Evolutionary conservation across 805 yeast species (phyloP).

Genomic region (Hanseniaspora lindneri): DNA sequence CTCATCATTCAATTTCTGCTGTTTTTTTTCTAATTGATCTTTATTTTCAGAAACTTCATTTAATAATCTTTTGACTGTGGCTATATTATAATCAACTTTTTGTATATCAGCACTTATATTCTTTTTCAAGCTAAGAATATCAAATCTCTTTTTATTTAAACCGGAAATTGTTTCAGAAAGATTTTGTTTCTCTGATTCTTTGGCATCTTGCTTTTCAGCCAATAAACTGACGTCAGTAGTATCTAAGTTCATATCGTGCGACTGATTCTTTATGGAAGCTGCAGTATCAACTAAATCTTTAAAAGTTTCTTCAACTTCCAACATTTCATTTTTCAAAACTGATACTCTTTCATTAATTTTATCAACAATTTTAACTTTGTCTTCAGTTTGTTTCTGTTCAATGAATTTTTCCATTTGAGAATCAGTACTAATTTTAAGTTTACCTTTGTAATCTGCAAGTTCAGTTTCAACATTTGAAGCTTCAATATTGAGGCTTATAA

Average conservation of each 20-base stretch:
- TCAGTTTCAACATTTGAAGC: not conserved
- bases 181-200: not conserved
- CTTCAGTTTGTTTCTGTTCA: not conserved
- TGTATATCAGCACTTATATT: not conserved
- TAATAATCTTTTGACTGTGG: conserved; percentile 23
- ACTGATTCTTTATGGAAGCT: not conserved
- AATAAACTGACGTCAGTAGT: not conserved
- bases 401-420: not conserved
- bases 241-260: no score
- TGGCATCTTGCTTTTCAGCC: not conserved
- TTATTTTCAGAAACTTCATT: conserved; percentile 24
- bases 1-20: not conserved
- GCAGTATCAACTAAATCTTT: not conserved
- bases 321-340: not conserved
- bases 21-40: not conserved
- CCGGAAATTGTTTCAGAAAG: not conserved
- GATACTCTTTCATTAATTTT: not conserved
- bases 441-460: no score
- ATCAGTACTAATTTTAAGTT: not conserved
- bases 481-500: not conserved
- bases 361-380: not conserved
- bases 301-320: not conserved
- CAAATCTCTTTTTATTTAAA: not conserved
- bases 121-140: not conserved
- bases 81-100: not conserved